phyloP scores from a whole-genome alignment of 208 protist genomes.

The Perkinsela sp. region DNA sequence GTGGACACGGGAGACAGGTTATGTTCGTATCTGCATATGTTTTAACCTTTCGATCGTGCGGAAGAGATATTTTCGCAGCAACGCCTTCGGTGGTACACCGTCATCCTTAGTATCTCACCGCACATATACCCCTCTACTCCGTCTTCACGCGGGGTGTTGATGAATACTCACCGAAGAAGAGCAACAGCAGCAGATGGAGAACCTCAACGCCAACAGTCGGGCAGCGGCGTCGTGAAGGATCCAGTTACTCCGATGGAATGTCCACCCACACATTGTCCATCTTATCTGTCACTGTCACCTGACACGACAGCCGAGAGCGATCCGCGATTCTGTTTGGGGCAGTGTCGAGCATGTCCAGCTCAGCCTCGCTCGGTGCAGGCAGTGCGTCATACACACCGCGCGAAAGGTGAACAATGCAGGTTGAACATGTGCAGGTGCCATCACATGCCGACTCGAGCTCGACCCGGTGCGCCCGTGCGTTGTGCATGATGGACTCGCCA shows the following conservation, averaged over 20 bases:
- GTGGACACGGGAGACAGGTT: too few species aligned
- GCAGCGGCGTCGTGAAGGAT: too few species aligned
- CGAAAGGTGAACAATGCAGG: slow-evolving; percentile 76
- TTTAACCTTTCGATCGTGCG: too few species aligned
- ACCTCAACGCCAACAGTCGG: too few species aligned
- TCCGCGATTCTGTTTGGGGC: slow-evolving; percentile 14
- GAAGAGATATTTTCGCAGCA: too few species aligned
- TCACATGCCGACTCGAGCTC: slow-evolving; percentile 83
- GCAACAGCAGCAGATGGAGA: too few species aligned
- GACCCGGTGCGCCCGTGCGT: slow-evolving; percentile 56
- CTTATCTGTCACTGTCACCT: slow-evolving; percentile 19
- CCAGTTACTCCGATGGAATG: slow-evolving; percentile 16
- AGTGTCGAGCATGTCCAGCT: slow-evolving; percentile 66
- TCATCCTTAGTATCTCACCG: too few species aligned
- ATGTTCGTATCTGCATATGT: too few species aligned
- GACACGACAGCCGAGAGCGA: slow-evolving; percentile 43
- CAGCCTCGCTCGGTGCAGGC: slow-evolving; percentile 55
- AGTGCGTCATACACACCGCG: slow-evolving; percentile 41
- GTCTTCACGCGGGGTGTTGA: too few species aligned
- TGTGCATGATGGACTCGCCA: slow-evolving; percentile 48
- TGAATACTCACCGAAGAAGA: too few species aligned
- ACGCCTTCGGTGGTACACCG: too few species aligned
- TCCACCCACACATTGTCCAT: slow-evolving; percentile 19
- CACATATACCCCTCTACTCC: too few species aligned
- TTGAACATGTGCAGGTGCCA: slow-evolving; percentile 75